These are phyloP conservation scores for Candida patagonica DNA, from an alignment of 805 yeast genomes.

Conservation along the genomic window DNA sequence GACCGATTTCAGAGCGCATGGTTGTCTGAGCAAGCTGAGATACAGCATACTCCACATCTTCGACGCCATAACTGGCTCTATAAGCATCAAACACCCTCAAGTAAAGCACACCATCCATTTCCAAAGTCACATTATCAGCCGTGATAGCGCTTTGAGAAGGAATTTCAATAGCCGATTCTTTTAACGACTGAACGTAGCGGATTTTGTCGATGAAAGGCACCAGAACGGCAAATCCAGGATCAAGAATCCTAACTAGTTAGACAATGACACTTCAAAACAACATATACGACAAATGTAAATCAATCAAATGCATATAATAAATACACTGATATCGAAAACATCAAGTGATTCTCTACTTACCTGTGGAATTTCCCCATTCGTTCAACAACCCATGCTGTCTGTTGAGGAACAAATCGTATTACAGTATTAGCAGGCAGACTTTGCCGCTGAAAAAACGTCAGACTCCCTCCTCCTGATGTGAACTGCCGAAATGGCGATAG, in stretches of 20 bases:
- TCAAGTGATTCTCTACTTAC: conserved; percentile 12
- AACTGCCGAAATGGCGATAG: background rate
- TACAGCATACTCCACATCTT: conserved; percentile 78
- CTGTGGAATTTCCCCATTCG: conserved; percentile 76
- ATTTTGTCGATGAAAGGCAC: conserved; percentile 67
- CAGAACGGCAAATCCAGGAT: conserved; percentile 70
- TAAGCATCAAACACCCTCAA: conserved; percentile 72
- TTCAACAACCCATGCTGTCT: conserved; percentile 85
- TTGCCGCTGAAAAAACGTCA: conserved; percentile 53
- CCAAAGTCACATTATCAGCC: conserved; percentile 74
- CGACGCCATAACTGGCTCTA: conserved; percentile 82
- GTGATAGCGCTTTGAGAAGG: conserved; percentile 82
- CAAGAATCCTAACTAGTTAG: conserved; percentile 34
- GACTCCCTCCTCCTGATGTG: conserved; percentile 5
- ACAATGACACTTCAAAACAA: background rate
- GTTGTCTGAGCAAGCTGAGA: conserved; percentile 84
- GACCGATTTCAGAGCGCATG: conserved; percentile 85
- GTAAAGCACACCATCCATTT: conserved; percentile 76
- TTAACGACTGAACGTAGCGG: conserved; percentile 71
- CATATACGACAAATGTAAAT: no score
- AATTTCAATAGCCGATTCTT: conserved; percentile 78
- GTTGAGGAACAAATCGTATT: conserved; percentile 77
- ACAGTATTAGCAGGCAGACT: conserved; percentile 67
- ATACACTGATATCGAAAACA: background rate
- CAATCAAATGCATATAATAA: no score